These are phyloP conservation scores for Huntiella moniliformis DNA, from an alignment of 2,329 filamentous ascomycete genomes.

Conservation along the genomic window DNA sequence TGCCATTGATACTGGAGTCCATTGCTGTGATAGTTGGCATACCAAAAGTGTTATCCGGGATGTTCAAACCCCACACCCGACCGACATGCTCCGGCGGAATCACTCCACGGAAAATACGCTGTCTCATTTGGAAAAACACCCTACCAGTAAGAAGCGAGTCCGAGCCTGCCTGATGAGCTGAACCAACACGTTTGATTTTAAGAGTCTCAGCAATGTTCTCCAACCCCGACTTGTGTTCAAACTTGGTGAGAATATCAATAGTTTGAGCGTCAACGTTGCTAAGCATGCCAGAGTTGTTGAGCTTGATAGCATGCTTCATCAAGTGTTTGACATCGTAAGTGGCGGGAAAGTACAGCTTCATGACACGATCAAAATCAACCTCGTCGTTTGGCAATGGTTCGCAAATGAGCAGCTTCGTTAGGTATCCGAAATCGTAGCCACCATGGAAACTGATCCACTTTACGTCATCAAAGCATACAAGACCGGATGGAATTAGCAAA, in stretches of 20 bases:
- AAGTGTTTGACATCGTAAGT: slow-evolving; percentile 95
- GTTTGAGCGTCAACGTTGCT: slow-evolving; percentile 45
- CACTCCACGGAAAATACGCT: slow-evolving; percentile 68
- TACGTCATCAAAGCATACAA: slow-evolving; percentile 73
- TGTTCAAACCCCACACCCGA: slow-evolving; percentile 84
- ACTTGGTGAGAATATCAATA: slow-evolving; percentile 59
- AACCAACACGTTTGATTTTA: slow-evolving; percentile 72
- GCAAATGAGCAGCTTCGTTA: slow-evolving; percentile 83
- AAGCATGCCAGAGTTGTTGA: slow-evolving; percentile 43
- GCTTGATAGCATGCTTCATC: slow-evolving; percentile 69
- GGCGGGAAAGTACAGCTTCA: slow-evolving; percentile 83
- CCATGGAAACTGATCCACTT: slow-evolving; percentile 97
- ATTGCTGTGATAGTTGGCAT: slow-evolving; percentile 5
- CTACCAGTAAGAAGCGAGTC: slow-evolving; percentile 85
- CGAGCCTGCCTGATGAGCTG: slow-evolving; percentile 80
- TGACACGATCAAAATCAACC: slow-evolving; percentile 68
- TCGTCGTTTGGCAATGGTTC: slow-evolving; percentile 74
- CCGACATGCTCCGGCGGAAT: slow-evolving; percentile 69
- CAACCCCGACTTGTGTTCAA: slow-evolving; percentile 78
- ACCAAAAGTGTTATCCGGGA: slow-evolving; percentile 30
- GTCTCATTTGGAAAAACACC: slow-evolving; percentile 85
- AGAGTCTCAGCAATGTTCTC: slow-evolving; percentile 89
- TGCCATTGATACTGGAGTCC: slow-evolving; percentile 25
- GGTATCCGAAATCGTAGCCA: slow-evolving; percentile 93
- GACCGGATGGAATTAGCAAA: slow-evolving; percentile 74